Conservation (phyloP, 2,329 filamentous ascomycete genomes). For the Magnaporthiopsis rhizophila region DNA sequence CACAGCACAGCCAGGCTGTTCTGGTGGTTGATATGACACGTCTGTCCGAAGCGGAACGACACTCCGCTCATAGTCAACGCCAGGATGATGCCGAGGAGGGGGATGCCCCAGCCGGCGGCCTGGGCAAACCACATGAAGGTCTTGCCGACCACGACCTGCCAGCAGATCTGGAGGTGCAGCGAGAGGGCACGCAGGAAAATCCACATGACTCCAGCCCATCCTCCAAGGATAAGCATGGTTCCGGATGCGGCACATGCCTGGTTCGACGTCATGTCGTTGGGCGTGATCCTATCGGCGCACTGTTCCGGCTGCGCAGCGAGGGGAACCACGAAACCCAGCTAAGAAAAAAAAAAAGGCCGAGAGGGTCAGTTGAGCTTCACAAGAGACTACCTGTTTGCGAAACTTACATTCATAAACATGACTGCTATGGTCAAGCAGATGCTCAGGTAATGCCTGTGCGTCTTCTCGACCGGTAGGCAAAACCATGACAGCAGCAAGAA, state of each 20-base stretch:
- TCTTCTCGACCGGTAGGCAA: conserved; percentile 77
- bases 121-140: conserved; percentile 86
- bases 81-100: conserved; percentile 64
- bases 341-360: conserved; percentile 5
- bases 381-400: not conserved
- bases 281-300: conserved; percentile 86
- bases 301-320: conserved; percentile 69
- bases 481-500: conserved; percentile 77
- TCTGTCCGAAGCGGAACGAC: conserved; percentile 84
- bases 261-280: conserved; percentile 81
- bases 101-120: conserved; percentile 74
- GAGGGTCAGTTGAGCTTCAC: conserved; percentile 5
- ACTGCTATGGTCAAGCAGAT: conserved; percentile 75
- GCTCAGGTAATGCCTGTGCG: conserved; percentile 85
- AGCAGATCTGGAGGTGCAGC: conserved; percentile 95
- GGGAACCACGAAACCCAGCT: conserved; percentile 79
- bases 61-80: conserved; percentile 82
- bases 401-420: conserved; percentile 68
- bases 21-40: conserved; percentile 89
- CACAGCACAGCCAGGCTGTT: conserved; percentile 80
- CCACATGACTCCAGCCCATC: conserved; percentile 81
- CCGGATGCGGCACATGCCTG: conserved; percentile 82
- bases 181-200: conserved; percentile 83
- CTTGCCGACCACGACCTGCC: conserved; percentile 83
- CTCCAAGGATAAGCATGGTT: conserved; percentile 76